Evolutionary conservation across 1,284 basidiomycete genomes (phyloP), one percentile per base, ranked within the genome.

Genomic region (Ceratorhiza oryzae-sativae): DNA sequence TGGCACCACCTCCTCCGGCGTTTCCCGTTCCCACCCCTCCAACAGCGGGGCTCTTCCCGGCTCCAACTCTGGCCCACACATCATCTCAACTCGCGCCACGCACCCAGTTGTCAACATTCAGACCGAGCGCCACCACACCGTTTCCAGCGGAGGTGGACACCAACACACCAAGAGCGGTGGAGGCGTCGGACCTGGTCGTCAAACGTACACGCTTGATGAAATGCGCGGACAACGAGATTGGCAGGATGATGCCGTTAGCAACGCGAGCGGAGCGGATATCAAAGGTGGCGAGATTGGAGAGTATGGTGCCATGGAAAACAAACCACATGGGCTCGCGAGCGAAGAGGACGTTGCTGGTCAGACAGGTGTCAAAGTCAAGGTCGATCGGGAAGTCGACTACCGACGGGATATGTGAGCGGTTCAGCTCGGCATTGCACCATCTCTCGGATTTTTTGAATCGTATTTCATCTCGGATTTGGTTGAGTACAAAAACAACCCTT

Each of bases 171-270:
- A 59, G 34, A 60, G 46, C 23, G 25, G 9, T 18, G 42, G 45
- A 13, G 68, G 56, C 23, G 59, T 59, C 3, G 68, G 68, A 32
- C 46, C 55, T 68, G 80, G 79, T 18, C 81, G 79, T 15, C 82
- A 85, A 76, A 88, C 87, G 1, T 90, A 86, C 75, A 89, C 87
- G n/a, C 86, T 91, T 72, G 86, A 86, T 72, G 85, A 87, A 59
- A 87, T 90, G 77, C 82, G 84, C 67, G 80, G 81, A 76, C 61
- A 79, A 60, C 78, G 78, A 25, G 77, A 77, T 15, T 75, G 75
- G 73, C 46, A 70, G 15, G 74, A 71, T 41, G 70, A 75, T 34
- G 58, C 25, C 6, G 51, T 60, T 12, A 72, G 72, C 53, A 73
- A 75, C 49, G 70, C 39, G 41, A 65, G 72, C 15, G 60, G 45